Evolutionary conservation across 2,329 filamentous ascomycete species (phyloP).

Genomic region (Nemania serpens): DNA sequence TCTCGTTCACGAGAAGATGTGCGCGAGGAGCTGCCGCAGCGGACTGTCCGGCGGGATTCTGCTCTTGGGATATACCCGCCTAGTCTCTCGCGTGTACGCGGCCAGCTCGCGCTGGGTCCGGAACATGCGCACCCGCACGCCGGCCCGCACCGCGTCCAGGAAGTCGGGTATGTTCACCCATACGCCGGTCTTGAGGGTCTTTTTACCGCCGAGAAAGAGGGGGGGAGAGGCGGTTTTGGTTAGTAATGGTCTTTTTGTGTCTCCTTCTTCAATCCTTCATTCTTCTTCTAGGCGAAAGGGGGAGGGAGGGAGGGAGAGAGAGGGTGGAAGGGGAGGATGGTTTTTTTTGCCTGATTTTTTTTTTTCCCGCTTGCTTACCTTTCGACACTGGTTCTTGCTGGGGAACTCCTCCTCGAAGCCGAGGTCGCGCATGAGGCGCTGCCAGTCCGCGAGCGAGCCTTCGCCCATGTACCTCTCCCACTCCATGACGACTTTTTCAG

Average conservation of each 20-base stretch:
- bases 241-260: not conserved
- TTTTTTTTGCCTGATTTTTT: too few relatives aligned
- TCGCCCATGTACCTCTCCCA: constrained; percentile 29
- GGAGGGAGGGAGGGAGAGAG: too few relatives aligned
- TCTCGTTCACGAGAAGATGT: too few relatives aligned
- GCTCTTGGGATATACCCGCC: constrained; percentile 53
- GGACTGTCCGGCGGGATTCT: constrained; percentile 48
- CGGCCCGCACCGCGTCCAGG: constrained; percentile 42
- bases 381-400: constrained; percentile 52
- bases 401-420: constrained; percentile 44
- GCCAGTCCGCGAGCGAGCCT: constrained; percentile 48
- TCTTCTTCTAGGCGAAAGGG: not conserved
- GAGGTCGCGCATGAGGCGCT: constrained; percentile 51
- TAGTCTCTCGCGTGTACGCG: constrained; percentile 42
- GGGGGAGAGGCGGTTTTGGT: not conserved
- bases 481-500: not conserved
- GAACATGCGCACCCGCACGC: constrained; percentile 42
- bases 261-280: too few relatives aligned
- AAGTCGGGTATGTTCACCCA: constrained; percentile 58
- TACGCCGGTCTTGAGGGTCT: constrained; percentile 47
- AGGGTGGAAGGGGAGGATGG: not conserved
- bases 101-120: constrained; percentile 40
- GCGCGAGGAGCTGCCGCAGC: constrained; percentile 44
- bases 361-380: constrained; percentile 45
- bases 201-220: not conserved